phyloP scores from a whole-genome alignment of 768 basidiomycete genomes.

The Boletus rufocinnamomeus region DNA sequence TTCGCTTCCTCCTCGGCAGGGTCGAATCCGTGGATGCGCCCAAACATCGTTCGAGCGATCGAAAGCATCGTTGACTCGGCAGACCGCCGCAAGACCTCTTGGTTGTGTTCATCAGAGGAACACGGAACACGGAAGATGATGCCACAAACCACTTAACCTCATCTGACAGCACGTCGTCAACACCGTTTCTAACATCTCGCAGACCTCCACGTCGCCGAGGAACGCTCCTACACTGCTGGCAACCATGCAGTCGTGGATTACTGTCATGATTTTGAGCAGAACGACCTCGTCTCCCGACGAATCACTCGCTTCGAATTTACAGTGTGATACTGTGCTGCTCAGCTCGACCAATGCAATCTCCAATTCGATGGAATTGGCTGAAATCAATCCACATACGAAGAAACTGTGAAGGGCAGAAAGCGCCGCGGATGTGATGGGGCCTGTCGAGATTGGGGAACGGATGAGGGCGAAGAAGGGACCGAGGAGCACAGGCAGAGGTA shows the following conservation, averaged over 20 bases:
- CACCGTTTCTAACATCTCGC: slow-evolving; percentile 98
- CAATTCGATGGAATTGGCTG: slow-evolving; percentile 53
- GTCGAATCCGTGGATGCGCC: slow-evolving; percentile 66
- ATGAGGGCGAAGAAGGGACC: slow-evolving; percentile 92
- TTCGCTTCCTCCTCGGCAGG: slow-evolving; percentile 69
- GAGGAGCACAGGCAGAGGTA: slow-evolving; percentile 66
- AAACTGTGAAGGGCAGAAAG: slow-evolving; percentile 87
- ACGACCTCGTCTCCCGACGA: slow-evolving; percentile 98
- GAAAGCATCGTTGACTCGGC: slow-evolving; percentile 90
- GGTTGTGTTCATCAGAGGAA: slow-evolving; percentile 17
- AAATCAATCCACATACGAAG: slow-evolving; percentile 77
- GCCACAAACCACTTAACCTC: slow-evolving; percentile 81
- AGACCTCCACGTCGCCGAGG: slow-evolving; percentile 91
- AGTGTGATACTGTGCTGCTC: slow-evolving; percentile 88
- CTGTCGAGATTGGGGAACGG: slow-evolving; percentile 91
- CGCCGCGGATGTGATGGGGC: slow-evolving; percentile 95
- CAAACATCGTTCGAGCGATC: slow-evolving; percentile 81
- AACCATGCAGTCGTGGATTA: slow-evolving; percentile 84
- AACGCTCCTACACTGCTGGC: slow-evolving; percentile 60
- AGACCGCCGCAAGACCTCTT: slow-evolving; percentile 84
- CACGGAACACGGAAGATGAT: slow-evolving; percentile 7
- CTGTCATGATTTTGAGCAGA: slow-evolving; percentile 84
- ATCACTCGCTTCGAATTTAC: slow-evolving; percentile 97
- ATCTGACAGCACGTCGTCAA: slow-evolving; percentile 97
- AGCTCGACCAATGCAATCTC: slow-evolving; percentile 75